Conservation (phyloP, 345 rosid species). For the Hypericum perforatum region DNA sequence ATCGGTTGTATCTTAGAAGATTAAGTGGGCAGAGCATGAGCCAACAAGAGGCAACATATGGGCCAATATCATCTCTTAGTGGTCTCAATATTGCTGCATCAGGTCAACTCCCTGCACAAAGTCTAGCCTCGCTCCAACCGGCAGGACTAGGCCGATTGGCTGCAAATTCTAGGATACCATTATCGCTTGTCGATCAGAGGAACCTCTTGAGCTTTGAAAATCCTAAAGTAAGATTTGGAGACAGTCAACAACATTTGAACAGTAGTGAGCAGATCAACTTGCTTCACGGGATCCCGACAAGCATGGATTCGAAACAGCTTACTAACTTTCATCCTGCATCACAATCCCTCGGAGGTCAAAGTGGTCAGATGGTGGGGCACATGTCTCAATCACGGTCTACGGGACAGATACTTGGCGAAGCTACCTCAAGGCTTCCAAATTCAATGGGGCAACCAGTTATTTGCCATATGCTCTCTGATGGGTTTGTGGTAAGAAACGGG, state of each 20-base stretch:
- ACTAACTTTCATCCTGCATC: conserved; percentile 34
- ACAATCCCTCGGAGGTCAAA: conserved; percentile 27
- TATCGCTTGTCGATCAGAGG: conserved; percentile 64
- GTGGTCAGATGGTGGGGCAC: conserved; percentile 40
- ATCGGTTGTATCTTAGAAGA: conserved; percentile 87
- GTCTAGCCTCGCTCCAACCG: conserved; percentile 80
- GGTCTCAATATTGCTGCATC: conserved; percentile 67
- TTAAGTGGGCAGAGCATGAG: conserved; percentile 55
- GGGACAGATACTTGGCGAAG: conserved; percentile 30
- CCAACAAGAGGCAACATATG: conserved; percentile 53
- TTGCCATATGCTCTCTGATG: conserved; percentile 36
- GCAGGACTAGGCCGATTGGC: conserved; percentile 54
- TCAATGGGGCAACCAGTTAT: conserved; percentile 45
- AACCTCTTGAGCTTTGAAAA: conserved; percentile 68
- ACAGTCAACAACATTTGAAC: conserved; percentile 33
- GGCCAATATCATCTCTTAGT: conserved; percentile 44
- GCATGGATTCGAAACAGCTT: conserved; percentile 56
- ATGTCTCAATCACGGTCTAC: conserved; percentile 41
- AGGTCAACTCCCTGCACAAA: conserved; percentile 73
- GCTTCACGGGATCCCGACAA: conserved; percentile 62
- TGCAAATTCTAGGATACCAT: conserved; percentile 46
- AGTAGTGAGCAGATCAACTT: conserved; percentile 43
- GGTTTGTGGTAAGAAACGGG: conserved; percentile 36
- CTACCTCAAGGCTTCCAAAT: conserved; percentile 33
- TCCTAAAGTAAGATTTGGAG: conserved; percentile 59